Evolutionary conservation across 208 protist species (phyloP), one percentile per base, ranked within the genome.

Genomic region (Leishmania martiniquensis): DNA sequence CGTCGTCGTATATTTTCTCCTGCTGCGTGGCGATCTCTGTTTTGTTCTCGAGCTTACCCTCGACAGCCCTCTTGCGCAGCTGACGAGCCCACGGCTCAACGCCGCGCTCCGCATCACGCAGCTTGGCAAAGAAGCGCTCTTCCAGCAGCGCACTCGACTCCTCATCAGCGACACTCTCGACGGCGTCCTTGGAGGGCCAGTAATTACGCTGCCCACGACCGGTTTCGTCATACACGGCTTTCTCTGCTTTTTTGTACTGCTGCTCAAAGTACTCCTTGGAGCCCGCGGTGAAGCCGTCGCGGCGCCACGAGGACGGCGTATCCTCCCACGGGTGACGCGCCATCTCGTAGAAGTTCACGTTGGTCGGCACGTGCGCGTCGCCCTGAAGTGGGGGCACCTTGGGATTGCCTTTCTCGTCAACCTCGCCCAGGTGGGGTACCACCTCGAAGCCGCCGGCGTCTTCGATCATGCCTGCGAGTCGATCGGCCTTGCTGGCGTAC

Each of bases 311-410:
- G 17, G 92, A 91, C 6, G 88, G 69, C 29, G 85, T 90, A 83
- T 96, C 91, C 59, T 96, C 91, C 91, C 92, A 98, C 60, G 94
- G 94, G 83, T 98, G 94, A 4, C 94, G 88, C 29, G 94, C 94
- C 94, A 98, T 98, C 79, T 96, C 93, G 77, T 98, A 98, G 75
- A 98, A 98, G 85, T 87, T 98, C 13, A 98, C 90, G 67, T 97
- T 96, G 15, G 78, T 91, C 67, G 94, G 94, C 67, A 98, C 94
- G 51, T 87, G 85, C 29, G 94, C 94, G 74, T 93, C 89, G 68
- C 76, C 72, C 65, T 71, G 39, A 49, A 94, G 85, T 39, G 94
- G 90, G 13, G 80, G 73, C 49, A 90, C 92, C 47, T 71, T 68
- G 10, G 85, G 82, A 25, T 60, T 66, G 25, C 91, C 92, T 20